Evolutionary conservation across 2,329 filamentous ascomycete species (phyloP).

Genomic region (Alternaria atra): DNA sequence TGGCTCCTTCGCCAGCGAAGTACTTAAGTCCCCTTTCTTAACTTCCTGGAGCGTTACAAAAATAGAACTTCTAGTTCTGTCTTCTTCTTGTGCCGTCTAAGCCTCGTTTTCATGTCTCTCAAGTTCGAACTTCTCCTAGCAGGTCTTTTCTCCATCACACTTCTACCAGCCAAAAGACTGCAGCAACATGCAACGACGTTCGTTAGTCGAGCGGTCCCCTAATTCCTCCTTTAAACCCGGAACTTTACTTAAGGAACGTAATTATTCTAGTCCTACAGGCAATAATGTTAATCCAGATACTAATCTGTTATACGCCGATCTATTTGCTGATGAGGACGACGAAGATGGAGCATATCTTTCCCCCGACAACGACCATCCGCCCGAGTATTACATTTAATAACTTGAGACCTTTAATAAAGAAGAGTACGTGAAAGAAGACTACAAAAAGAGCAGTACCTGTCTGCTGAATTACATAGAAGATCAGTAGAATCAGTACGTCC

Average conservation of each 20-base stretch:
- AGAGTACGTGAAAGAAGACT: too few species aligned
- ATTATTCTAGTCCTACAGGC: neutral
- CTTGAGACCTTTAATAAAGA: too few species aligned
- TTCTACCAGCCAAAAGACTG: neutral
- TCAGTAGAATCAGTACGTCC: slow-evolving; percentile 28
- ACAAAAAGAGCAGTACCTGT: too few species aligned
- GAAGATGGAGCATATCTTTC: neutral
- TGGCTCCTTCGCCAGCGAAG: neutral
- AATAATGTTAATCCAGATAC: neutral
- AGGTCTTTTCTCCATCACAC: neutral
- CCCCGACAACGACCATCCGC: slow-evolving; percentile 17
- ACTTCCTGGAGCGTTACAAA: neutral
- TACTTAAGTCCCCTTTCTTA: neutral
- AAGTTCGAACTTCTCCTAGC: neutral
- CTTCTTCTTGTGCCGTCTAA: neutral
- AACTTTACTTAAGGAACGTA: neutral
- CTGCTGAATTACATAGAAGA: slow-evolving; percentile 29
- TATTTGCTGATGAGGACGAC: neutral
- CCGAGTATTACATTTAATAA: too few species aligned
- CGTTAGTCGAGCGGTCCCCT: neutral
- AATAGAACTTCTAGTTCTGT: neutral
- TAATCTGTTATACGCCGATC: neutral
- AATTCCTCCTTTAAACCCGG: neutral
- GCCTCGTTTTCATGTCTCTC: neutral
- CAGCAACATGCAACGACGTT: neutral